phyloP scores from a whole-genome alignment of 257 asterid species.

The Penstemon newberryi region DNA sequence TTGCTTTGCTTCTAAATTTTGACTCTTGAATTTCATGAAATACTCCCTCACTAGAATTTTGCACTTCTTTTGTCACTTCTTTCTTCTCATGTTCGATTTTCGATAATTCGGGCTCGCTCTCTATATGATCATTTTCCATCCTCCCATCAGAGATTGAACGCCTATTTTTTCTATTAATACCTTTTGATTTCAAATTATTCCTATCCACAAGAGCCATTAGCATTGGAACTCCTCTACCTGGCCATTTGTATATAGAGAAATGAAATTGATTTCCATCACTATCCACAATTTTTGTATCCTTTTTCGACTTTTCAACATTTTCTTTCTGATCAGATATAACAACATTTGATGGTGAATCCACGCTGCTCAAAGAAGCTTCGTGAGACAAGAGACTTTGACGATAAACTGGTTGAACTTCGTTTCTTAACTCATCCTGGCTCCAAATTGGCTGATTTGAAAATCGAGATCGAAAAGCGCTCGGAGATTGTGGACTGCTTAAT shows the following conservation, averaged over 20 bases:
- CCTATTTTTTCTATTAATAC: slow-evolving; percentile 29
- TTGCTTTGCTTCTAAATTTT: slow-evolving; percentile 21
- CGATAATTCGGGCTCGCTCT: slow-evolving; percentile 19
- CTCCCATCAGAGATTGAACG: slow-evolving; percentile 43
- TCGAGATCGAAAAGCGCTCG: slow-evolving; percentile 44
- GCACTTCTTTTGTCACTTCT: slow-evolving; percentile 15
- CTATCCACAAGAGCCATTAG: slow-evolving; percentile 41
- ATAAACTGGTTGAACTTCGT: slow-evolving; percentile 26
- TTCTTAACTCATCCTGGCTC: slow-evolving; percentile 31
- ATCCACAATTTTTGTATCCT: slow-evolving; percentile 28
- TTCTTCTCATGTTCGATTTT: slow-evolving; percentile 21
- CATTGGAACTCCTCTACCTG: slow-evolving; percentile 63
- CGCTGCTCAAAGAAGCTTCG: slow-evolving; percentile 34
- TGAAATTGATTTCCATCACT: slow-evolving; percentile 52
- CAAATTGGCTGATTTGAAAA: slow-evolving; percentile 39
- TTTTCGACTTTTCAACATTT: slow-evolving; percentile 23
- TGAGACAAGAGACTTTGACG: slow-evolving; percentile 52
- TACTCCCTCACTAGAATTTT: slow-evolving; percentile 14
- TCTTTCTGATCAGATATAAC: slow-evolving; percentile 34
- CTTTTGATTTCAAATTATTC: slow-evolving; percentile 33
- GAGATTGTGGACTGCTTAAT: slow-evolving; percentile 30
- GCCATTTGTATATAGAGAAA: slow-evolving; percentile 94
- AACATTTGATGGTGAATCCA: slow-evolving; percentile 30
- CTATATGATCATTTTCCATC: slow-evolving; percentile 29
- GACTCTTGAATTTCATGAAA: slow-evolving; percentile 30